Base-by-base conservation (phyloP, 2,329 filamentous ascomycete species). In the Exophiala mesophila region DNA sequence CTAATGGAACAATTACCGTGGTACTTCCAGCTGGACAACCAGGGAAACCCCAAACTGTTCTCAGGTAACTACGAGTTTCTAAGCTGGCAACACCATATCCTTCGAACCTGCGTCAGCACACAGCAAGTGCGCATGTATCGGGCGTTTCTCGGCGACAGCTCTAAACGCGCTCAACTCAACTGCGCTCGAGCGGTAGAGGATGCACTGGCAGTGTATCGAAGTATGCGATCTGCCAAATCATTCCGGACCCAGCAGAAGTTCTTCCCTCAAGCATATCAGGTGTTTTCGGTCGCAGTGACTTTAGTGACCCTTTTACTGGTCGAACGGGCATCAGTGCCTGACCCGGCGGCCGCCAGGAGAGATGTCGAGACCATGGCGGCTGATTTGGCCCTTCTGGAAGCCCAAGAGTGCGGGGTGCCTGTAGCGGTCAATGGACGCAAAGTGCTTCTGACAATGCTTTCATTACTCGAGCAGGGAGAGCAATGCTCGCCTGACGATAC, bases 91-190 rank as follows among this genome's bases (percentile, higher is more conserved):
- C 48, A 54, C 32, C 53, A 55, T 31, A 45, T 56, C 29, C 36
- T 58, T 16, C 56, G 57, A 20, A 56, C 52, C 5, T 53, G 50
- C 32, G 55, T 58, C 30, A 57, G 52, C 40, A 52, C 55, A 37
- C 55, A 56, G 32, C 55, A 56, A 5, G 57, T 59, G 33, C 55
- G 56, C 3, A 54, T 57, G 44, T 54, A 57, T 23, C 43, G 55
- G 13, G 50, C 53, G 2, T 59, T 59, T 32, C 51, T 59, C 4
- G 28, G 13, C 23, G 39, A 42, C 4, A 13, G 15, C 3, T 18
- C 3, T 20, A 38, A 30, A 15, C 36, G n/a, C 15, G 24, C 40
- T 5, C 38, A 31, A 9, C 47, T 53, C 32, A 47, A 52, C 2
- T 53, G 50, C 15, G 44, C 52, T 9, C 53, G 50, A 3, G 50